A percentile compares a stretch with the other conserved stretches of the same genome.
Conservation (phyloP, 192 early-diverging fungal species). For the Coemansia sp. region DNA sequence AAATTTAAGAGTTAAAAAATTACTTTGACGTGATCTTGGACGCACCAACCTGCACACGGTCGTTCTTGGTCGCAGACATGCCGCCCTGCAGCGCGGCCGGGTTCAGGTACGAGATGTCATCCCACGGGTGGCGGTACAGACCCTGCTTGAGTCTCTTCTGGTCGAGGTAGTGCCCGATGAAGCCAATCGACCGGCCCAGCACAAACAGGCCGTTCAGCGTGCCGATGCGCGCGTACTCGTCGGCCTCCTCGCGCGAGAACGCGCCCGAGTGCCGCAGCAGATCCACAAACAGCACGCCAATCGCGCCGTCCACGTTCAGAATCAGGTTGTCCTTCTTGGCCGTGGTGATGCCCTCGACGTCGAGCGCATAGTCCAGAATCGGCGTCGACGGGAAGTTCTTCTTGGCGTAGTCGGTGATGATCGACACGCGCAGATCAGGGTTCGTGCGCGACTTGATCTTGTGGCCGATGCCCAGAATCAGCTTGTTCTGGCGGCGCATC, state of each 20-base stretch:
- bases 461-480: constrained; percentile 98
- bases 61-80: constrained; percentile 24
- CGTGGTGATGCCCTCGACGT: constrained; percentile 94
- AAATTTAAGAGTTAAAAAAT: not conserved
- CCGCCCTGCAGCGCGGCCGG: constrained; percentile 32
- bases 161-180: constrained; percentile 97
- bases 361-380: constrained; percentile 91
- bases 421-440: constrained; percentile 93
- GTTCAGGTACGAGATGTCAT: constrained; percentile 89
- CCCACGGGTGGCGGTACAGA: constrained; percentile 97
- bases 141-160: constrained; percentile 99
- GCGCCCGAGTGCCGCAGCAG: constrained; percentile 89
- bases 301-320: constrained; percentile 91
- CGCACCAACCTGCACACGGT: constrained; percentile 52
- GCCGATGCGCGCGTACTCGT: constrained; percentile 94
- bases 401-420: constrained; percentile 93
- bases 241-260: constrained; percentile 90
- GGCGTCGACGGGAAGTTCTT: constrained; percentile 83
- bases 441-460: constrained; percentile 99
- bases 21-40: constrained; percentile 40
- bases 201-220: constrained; percentile 97
- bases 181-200: constrained; percentile 91
- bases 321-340: constrained; percentile 98
- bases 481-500: constrained; percentile 94
- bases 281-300: constrained; percentile 95